Conservation (phyloP, 768 basidiomycete genomes). For the Russula sp. region DNA sequence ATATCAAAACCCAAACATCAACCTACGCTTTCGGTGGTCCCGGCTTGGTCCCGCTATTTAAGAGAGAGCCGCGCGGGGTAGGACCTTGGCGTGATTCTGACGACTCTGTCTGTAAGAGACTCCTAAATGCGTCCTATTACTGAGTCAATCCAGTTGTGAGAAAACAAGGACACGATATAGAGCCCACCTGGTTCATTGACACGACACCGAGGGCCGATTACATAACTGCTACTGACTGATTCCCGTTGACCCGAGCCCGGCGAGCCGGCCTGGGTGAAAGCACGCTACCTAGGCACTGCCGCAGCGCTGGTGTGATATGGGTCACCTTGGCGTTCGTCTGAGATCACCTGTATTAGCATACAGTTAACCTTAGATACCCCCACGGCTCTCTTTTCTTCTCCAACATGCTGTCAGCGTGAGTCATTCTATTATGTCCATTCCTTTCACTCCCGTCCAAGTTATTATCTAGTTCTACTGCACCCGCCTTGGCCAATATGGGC, state of each 20-base stretch:
- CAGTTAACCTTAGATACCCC: no score
- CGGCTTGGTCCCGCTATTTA: slow-evolving; percentile 23
- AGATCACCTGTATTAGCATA: background rate
- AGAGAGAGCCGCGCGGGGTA: slow-evolving; percentile 30
- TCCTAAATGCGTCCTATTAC: slow-evolving; percentile 54
- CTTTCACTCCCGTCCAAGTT: background rate
- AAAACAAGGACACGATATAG: background rate
- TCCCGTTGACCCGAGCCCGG: background rate
- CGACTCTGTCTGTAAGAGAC: slow-evolving; percentile 36
- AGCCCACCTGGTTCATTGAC: slow-evolving; percentile 19
- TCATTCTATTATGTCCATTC: background rate
- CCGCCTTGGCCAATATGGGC: background rate
- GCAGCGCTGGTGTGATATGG: background rate
- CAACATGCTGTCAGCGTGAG: slow-evolving; percentile 4
- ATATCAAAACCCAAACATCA: background rate
- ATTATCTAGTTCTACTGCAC: background rate
- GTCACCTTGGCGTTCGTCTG: background rate
- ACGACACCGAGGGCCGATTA: background rate
- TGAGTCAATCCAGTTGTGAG: background rate
- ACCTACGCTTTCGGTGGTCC: slow-evolving; percentile 20
- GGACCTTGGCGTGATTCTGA: slow-evolving; percentile 22
- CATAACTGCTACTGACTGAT: background rate
- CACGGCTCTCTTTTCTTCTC: background rate
- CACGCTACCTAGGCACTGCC: background rate
- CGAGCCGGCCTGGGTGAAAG: no score